Evolutionary conservation across 352 stramenopile species (phyloP).

Genomic region (Globisporangium carolinianum): DNA sequence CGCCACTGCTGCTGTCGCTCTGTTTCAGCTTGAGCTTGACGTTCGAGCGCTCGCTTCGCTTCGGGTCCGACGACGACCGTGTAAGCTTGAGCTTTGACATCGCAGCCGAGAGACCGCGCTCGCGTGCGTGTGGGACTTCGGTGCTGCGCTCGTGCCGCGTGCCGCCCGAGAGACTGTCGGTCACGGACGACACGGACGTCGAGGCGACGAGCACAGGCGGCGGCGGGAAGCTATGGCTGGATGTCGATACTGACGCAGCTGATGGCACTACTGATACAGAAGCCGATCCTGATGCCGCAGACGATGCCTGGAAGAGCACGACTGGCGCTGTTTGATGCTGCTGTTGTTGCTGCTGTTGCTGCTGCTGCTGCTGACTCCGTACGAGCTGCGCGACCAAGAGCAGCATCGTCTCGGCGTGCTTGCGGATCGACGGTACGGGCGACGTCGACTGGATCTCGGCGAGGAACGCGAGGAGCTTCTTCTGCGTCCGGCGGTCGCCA

Average conservation of each 20-base stretch:
- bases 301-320: constrained; percentile 5
- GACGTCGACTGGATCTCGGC: constrained; percentile 73
- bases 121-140: constrained; percentile 6
- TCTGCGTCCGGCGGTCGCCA: constrained; percentile 58
- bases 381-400: constrained; percentile 57
- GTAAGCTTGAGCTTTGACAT: constrained; percentile 59
- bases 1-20: constrained; percentile 18
- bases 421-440: constrained; percentile 63
- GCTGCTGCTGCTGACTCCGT: constrained; percentile 41
- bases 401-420: constrained; percentile 67
- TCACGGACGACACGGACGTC: constrained; percentile 25
- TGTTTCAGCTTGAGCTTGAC: constrained; percentile 56
- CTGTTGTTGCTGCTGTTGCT: constrained; percentile 8
- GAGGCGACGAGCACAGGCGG: constrained; percentile 21
- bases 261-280: not conserved
- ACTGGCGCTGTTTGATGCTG: constrained; percentile 7
- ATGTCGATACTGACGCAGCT: not conserved
- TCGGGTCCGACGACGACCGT: constrained; percentile 70
- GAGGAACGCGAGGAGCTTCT: constrained; percentile 68
- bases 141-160: constrained; percentile 16
- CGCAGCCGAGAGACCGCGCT: constrained; percentile 34
- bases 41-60: constrained; percentile 49
- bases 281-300: not conserved
- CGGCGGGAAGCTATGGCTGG: constrained; percentile 6
- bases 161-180: constrained; percentile 13